A percentile compares a stretch with the other conserved stretches of the same genome.
Conservation (phyloP, 495 filamentous ascomycete genomes). For the Sphaerosporella brunnea region DNA sequence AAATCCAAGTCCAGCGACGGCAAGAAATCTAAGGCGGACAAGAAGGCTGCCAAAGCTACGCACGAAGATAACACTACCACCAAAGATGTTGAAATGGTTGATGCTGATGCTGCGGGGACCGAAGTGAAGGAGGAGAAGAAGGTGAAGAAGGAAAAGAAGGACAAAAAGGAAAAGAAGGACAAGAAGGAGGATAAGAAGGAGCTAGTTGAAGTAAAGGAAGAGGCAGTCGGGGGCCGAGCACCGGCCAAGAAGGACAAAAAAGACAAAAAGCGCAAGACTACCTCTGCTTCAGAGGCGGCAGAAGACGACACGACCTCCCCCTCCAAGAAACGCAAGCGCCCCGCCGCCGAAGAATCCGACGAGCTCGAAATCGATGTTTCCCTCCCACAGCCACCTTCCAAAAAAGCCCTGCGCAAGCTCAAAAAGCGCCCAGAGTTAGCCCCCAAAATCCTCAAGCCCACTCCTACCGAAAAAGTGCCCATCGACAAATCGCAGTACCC, state of each 20-base stretch:
- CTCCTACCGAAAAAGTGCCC: constrained; percentile 24
- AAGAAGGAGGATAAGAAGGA: constrained; percentile 9
- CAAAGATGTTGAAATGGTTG: neutral
- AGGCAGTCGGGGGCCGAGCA: too few relatives aligned
- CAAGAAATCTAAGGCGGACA: constrained; percentile 5
- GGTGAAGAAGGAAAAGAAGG: constrained; percentile 9
- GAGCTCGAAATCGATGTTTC: constrained; percentile 80
- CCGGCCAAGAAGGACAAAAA: constrained; percentile 11
- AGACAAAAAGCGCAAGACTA: constrained; percentile 3
- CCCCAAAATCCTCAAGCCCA: constrained; percentile 27
- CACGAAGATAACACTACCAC: neutral
- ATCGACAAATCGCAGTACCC: constrained; percentile 19
- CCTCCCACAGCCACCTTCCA: constrained; percentile 80
- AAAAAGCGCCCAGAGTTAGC: constrained; percentile 39
- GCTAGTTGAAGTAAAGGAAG: constrained; percentile 1
- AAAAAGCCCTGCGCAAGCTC: constrained; percentile 64
- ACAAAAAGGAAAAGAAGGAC: constrained; percentile 3
- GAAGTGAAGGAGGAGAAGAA: constrained; percentile 8
- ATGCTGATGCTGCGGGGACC: constrained; percentile 5
- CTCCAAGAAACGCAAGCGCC: constrained; percentile 47
- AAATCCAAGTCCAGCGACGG: neutral
- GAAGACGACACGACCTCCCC: constrained; percentile 3
- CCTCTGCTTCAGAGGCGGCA: neutral
- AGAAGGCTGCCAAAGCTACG: neutral
- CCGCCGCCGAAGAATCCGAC: constrained; percentile 32